A percentile compares a stretch with the other conserved stretches of the same genome.
Evolutionary conservation across 2,329 filamentous ascomycete species (phyloP).

Genomic region (Fusarium liriodendri): DNA sequence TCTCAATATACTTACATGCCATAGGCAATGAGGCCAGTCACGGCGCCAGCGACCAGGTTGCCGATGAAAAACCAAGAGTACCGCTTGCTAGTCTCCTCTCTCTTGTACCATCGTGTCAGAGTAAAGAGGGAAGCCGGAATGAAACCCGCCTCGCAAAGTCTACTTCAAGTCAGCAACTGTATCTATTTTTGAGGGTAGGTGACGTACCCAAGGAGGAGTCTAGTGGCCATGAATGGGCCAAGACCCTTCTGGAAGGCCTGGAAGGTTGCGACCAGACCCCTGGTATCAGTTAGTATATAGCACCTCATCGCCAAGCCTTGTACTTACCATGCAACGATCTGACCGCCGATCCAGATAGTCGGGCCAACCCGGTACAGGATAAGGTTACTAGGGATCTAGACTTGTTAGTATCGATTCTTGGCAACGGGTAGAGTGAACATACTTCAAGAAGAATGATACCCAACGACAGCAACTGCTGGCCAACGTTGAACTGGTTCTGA

Average conservation of each 20-base stretch:
- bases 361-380: conserved; percentile 59
- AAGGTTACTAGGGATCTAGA: conserved; percentile 58
- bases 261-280: conserved; percentile 49
- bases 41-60: conserved; percentile 54
- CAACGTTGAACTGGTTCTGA: conserved; percentile 60
- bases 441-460: conserved; percentile 51
- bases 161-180: not conserved
- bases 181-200: too few species aligned
- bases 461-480: conserved; percentile 56
- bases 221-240: conserved; percentile 48
- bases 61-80: conserved; percentile 58
- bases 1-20: conserved; percentile 35
- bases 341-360: conserved; percentile 52
- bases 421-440: not conserved
- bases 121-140: conserved; percentile 60
- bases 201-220: conserved; percentile 43
- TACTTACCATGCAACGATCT: conserved; percentile 50
- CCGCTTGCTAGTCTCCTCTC: conserved; percentile 55
- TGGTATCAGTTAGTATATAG: conserved; percentile 36
- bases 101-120: conserved; percentile 58
- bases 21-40: conserved; percentile 55
- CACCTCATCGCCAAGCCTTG: not conserved
- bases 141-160: conserved; percentile 44
- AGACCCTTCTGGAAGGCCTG: conserved; percentile 49
- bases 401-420: not conserved